Conservation (phyloP, 2,329 filamentous ascomycete genomes). For the Scedosporium aurantiacum region DNA sequence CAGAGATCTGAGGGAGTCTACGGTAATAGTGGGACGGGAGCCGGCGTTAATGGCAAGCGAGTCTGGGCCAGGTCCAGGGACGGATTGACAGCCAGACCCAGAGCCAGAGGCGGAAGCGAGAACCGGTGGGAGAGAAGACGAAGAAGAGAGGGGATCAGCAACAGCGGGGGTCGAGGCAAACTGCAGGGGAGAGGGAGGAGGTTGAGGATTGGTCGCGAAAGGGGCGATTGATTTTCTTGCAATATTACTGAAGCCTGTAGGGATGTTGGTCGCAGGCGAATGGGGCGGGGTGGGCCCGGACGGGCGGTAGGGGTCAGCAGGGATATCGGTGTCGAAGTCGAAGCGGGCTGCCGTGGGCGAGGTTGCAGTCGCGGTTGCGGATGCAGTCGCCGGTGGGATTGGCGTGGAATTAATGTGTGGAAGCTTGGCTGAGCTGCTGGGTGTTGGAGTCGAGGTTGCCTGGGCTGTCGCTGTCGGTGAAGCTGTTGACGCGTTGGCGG, state of each 20-base stretch:
- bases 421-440: neutral
- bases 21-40: neutral
- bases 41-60: neutral
- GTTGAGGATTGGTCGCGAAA: neutral
- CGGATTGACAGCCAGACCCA: neutral
- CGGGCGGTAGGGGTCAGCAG: neutral
- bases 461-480: neutral
- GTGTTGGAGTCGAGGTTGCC: neutral
- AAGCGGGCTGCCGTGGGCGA: neutral
- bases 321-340: neutral
- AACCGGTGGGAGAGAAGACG: neutral
- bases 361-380: too few relatives aligned
- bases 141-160: neutral
- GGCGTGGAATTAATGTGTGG: neutral
- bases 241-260: neutral
- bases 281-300: conserved; percentile 1
- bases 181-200: neutral
- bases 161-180: neutral
- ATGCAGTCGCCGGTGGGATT: neutral
- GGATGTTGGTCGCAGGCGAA: neutral
- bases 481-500: neutral
- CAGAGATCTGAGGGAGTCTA: neutral
- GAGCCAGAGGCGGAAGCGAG: neutral
- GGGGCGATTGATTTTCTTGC: neutral
- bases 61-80: neutral